A percentile compares a stretch with the other conserved stretches of the same genome.
Evolutionary conservation across 495 filamentous ascomycete genomes (phyloP).

Genomic region (Tuber brumale): DNA sequence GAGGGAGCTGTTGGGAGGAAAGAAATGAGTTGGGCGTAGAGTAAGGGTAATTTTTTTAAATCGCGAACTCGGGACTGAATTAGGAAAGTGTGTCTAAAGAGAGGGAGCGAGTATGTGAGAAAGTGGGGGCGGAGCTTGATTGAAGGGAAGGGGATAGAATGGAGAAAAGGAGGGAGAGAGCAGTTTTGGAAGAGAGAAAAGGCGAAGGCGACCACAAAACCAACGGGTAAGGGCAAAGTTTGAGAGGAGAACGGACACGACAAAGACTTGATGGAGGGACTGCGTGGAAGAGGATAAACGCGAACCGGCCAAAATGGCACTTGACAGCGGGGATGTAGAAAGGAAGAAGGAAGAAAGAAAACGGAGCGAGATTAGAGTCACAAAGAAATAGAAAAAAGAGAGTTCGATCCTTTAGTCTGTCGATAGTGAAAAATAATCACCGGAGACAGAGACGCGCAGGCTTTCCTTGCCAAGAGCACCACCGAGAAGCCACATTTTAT

Average conservation of each 20-base stretch:
- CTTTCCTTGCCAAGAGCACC: background rate
- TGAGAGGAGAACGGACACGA: background rate
- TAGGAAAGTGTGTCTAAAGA: background rate
- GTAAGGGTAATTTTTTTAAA: background rate
- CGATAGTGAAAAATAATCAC: background rate
- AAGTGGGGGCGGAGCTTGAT: slow-evolving; percentile 1
- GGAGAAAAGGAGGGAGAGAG: background rate
- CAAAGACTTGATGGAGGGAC: background rate
- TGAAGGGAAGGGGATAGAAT: background rate
- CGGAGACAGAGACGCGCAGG: background rate
- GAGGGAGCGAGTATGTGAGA: background rate
- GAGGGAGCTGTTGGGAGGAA: background rate
- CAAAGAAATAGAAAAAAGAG: background rate
- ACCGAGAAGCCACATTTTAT: background rate
- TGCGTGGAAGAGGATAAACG: background rate
- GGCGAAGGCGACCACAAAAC: background rate
- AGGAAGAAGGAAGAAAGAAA: background rate
- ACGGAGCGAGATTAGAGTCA: background rate
- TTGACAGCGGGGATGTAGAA: background rate
- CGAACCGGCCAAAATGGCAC: background rate
- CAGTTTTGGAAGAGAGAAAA: background rate
- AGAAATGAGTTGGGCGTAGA: background rate
- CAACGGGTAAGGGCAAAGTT: background rate
- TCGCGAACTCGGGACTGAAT: background rate
- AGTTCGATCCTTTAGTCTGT: background rate